These are phyloP conservation scores for Thelephora terrestris DNA, from an alignment of 1,284 basidiomycete species.

Conservation along the genomic window DNA sequence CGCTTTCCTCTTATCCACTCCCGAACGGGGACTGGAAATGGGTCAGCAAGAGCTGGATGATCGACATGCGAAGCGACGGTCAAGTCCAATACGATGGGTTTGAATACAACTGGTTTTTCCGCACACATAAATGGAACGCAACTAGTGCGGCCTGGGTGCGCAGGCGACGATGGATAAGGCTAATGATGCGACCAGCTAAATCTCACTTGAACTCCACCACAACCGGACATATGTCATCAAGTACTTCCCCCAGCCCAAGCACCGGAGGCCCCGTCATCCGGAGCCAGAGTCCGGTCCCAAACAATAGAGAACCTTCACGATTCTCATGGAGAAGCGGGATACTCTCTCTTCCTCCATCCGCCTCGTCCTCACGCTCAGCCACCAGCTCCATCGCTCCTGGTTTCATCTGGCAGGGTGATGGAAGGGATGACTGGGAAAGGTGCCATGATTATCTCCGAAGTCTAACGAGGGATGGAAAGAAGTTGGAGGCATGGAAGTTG, in stretches of 20 bases:
- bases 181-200: constrained; percentile 62
- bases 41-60: constrained; percentile 74
- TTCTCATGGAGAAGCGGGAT: not conserved
- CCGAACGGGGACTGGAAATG: constrained; percentile 74
- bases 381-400: not conserved
- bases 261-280: too few relatives aligned
- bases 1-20: constrained; percentile 58
- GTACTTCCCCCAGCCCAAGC: too few relatives aligned
- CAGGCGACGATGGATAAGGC: constrained; percentile 63
- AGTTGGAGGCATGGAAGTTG: constrained; percentile 58
- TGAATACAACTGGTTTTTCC: constrained; percentile 73
- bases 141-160: constrained; percentile 64
- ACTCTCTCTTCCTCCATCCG: not conserved
- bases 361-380: not conserved
- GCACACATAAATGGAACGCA: constrained; percentile 48
- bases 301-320: not conserved
- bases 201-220: not conserved
- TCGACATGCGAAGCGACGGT: constrained; percentile 74
- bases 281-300: not conserved
- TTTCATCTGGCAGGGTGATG: constrained; percentile 32
- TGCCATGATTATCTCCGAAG: constrained; percentile 41
- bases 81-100: constrained; percentile 74
- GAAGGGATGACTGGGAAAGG: constrained; percentile 50
- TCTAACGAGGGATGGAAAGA: constrained; percentile 53
- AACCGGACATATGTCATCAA: not conserved